phyloP scores from a whole-genome alignment of 2,329 filamentous ascomycete genomes.

The Monilinia vaccinii-corymbosi region DNA sequence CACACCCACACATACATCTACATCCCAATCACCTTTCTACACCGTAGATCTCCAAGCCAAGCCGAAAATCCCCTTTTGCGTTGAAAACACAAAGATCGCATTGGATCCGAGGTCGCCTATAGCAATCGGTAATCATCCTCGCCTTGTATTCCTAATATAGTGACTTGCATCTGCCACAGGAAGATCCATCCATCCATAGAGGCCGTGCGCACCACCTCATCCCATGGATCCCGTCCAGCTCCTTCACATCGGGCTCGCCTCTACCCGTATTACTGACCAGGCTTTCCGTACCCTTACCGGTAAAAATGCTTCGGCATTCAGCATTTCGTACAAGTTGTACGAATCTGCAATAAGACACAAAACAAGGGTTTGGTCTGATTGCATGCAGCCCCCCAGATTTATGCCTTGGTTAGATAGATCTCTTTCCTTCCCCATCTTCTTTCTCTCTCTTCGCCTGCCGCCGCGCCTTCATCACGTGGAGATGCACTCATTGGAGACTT shows the following conservation, averaged over 20 bases:
- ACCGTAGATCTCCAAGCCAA: too few relatives aligned
- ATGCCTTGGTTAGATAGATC: neutral
- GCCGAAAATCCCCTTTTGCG: too few relatives aligned
- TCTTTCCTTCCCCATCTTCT: neutral
- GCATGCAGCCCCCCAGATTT: neutral
- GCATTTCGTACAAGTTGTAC: neutral
- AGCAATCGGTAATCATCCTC: neutral
- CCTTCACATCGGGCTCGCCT: neutral
- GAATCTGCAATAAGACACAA: slow-evolving; percentile 1
- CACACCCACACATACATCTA: too few relatives aligned
- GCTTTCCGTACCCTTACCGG: neutral
- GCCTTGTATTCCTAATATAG: neutral
- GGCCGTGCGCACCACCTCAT: neutral
- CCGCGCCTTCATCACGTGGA: neutral
- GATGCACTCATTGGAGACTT: neutral
- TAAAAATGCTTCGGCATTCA: neutral
- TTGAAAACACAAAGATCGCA: neutral
- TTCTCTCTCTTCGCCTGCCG: neutral
- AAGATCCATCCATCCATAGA: neutral
- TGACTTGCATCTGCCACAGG: neutral
- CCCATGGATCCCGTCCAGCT: neutral
- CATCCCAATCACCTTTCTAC: too few relatives aligned
- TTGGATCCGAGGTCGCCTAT: slow-evolving; percentile 1
- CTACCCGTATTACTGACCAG: neutral
- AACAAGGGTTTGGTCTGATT: neutral